A percentile compares a stretch with the other conserved stretches of the same genome.
Evolutionary conservation across 106 monocot genomes (phyloP).

Genomic region (Allium sativum): DNA sequence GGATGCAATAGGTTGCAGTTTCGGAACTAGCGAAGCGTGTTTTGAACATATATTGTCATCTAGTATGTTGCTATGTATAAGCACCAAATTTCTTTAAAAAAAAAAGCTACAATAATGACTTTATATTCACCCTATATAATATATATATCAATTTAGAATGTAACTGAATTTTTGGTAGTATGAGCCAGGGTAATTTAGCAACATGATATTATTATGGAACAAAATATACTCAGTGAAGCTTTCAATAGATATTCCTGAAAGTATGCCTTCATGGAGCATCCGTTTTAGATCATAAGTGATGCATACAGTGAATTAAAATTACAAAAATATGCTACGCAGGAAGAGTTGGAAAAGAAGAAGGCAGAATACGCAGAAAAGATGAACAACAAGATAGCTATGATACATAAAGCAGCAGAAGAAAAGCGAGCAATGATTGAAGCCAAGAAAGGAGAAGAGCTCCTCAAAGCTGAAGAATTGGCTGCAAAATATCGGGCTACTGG

Average conservation of each 20-base stretch:
- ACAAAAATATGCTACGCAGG: constrained; percentile 2
- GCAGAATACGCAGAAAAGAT: constrained; percentile 21
- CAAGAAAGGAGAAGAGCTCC: constrained; percentile 11
- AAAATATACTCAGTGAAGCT: background rate
- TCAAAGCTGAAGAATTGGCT: constrained; percentile 16
- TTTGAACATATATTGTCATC: too few species aligned
- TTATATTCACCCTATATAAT: background rate
- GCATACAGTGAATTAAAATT: too few species aligned
- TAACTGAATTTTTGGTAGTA: too few species aligned
- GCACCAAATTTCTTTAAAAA: too few species aligned
- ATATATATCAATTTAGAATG: too few species aligned
- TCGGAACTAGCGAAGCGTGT: too few species aligned
- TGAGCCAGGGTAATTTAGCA: too few species aligned
- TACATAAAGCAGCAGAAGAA: constrained; percentile 24
- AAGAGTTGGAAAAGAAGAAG: constrained; percentile 20
- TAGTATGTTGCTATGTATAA: too few species aligned
- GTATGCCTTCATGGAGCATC: background rate
- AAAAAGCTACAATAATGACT: background rate
- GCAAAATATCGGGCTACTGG: constrained; percentile 20
- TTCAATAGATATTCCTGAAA: background rate
- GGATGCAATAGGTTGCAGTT: too few species aligned
- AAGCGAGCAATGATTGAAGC: constrained; percentile 22
- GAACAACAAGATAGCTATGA: constrained; percentile 20
- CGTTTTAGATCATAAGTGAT: too few species aligned
- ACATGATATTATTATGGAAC: too few species aligned